Conservation (phyloP, 192 early-diverging fungal species). For the Rhizophagus sp. region DNA sequence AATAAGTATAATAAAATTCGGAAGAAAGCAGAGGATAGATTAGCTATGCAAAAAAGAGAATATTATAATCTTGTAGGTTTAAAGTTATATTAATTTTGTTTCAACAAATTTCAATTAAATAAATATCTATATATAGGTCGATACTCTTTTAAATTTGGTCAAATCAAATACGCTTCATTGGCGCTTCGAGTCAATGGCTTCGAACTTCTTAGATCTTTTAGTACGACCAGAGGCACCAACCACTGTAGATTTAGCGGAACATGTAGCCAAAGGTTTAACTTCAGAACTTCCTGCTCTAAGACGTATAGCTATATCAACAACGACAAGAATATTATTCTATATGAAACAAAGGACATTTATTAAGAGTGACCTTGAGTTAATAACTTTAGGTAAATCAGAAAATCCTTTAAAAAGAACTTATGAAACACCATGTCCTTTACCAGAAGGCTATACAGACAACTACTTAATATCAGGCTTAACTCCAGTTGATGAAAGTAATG, state of each 20-base stretch:
- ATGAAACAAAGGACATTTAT: conserved; percentile 70
- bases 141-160: conserved; percentile 60
- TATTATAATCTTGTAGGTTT: conserved; percentile 28
- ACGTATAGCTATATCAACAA: conserved; percentile 59
- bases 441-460: conserved; percentile 38
- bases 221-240: conserved; percentile 62
- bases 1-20: background rate
- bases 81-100: background rate
- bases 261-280: conserved; percentile 60
- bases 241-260: conserved; percentile 54
- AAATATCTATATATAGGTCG: conserved; percentile 4
- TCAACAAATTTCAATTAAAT: background rate
- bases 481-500: conserved; percentile 34
- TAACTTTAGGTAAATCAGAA: conserved; percentile 42
- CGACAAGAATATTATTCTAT: conserved; percentile 63
- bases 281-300: conserved; percentile 78
- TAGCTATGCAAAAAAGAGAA: conserved; percentile 19
- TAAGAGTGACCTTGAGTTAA: conserved; percentile 45
- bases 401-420: conserved; percentile 47
- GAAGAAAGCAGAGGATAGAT: conserved; percentile 10
- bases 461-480: conserved; percentile 37
- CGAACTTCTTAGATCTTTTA: conserved; percentile 77
- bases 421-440: conserved; percentile 38
- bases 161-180: conserved; percentile 70
- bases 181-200: conserved; percentile 79